These are phyloP conservation scores for Juglanconis oblonga DNA, from an alignment of 2,329 filamentous ascomycete species.

Conservation along the genomic window DNA sequence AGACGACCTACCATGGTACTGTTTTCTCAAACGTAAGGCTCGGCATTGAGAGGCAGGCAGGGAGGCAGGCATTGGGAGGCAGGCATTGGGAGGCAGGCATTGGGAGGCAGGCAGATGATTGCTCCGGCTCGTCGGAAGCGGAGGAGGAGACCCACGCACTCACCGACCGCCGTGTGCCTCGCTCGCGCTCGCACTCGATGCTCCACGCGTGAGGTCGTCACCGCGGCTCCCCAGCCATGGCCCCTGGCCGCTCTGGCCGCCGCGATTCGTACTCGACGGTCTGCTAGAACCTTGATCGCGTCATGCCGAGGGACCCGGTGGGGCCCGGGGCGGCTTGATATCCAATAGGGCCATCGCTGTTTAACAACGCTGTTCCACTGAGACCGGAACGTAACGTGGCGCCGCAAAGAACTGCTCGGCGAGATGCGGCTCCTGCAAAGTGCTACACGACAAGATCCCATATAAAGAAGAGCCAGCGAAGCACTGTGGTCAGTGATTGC, in stretches of 20 bases:
- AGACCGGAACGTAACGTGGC: not conserved
- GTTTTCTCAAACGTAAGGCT: not conserved
- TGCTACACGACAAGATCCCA: too few relatives aligned
- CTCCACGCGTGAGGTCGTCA: not conserved
- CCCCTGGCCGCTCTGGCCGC: not conserved
- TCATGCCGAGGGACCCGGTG: conserved; percentile 8
- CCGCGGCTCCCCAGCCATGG: not conserved
- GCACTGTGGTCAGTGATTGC: too few relatives aligned
- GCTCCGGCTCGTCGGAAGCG: not conserved
- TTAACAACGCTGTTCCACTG: not conserved
- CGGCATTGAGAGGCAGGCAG: too few relatives aligned
- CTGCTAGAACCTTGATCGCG: not conserved
- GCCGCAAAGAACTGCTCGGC: not conserved
- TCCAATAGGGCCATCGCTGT: conserved; percentile 7
- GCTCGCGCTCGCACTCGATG: not conserved
- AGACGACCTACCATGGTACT: too few relatives aligned
- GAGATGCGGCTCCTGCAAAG: too few relatives aligned
- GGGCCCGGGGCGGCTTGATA: not conserved
- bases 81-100: too few relatives aligned
- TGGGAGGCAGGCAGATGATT: not conserved
- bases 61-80: too few relatives aligned
- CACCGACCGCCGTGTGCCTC: not conserved
- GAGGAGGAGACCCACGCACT: not conserved
- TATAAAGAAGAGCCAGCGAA: too few relatives aligned
- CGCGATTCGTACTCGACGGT: not conserved